Evolutionary conservation across 202 grass and related monocot genomes (phyloP).

Genomic region (Carex arenaria): DNA sequence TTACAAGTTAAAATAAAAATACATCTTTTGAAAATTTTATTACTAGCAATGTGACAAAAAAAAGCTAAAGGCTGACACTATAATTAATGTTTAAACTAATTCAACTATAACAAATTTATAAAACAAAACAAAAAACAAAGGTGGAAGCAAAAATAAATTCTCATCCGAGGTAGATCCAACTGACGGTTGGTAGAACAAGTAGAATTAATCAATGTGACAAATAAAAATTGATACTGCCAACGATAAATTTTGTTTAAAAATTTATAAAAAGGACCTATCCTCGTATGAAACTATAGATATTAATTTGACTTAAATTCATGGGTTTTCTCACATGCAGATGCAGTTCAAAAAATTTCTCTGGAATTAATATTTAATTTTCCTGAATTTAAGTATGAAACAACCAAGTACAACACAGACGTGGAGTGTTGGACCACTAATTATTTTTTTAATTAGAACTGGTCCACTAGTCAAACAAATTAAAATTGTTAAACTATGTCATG

Average conservation of each 20-base stretch:
- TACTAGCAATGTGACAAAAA: too few relatives aligned
- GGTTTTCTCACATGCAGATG: background rate
- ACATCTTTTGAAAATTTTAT: too few relatives aligned
- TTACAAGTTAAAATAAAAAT: too few relatives aligned
- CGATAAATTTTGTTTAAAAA: background rate
- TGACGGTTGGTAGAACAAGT: background rate
- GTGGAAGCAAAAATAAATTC: background rate
- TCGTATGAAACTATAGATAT: background rate
- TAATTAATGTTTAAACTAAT: background rate
- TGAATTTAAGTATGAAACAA: background rate
- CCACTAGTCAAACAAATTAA: slow-evolving; percentile 2
- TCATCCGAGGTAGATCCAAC: background rate
- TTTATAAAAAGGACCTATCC: background rate
- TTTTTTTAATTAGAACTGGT: background rate
- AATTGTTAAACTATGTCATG: background rate
- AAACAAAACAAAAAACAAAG: background rate
- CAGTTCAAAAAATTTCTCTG: background rate
- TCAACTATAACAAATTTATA: background rate
- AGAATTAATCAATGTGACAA: background rate
- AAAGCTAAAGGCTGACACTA: background rate
- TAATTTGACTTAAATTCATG: background rate
- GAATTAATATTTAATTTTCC: background rate
- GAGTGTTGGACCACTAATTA: background rate
- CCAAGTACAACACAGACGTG: background rate
- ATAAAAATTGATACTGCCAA: background rate